phyloP scores from a whole-genome alignment of 116 monocot genomes.

The Dioscorea cayenensis region DNA sequence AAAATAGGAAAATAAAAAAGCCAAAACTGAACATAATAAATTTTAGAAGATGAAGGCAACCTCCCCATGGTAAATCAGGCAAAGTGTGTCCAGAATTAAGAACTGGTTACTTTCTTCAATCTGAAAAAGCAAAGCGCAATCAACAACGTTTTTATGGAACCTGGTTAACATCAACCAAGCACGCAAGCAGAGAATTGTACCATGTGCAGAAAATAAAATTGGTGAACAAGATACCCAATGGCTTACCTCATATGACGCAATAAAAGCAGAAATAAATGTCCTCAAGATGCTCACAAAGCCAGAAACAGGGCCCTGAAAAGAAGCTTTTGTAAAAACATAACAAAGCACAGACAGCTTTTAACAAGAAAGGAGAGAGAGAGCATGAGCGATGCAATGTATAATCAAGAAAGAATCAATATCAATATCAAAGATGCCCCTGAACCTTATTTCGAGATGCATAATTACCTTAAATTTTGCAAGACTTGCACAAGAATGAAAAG shows the following conservation, averaged over 20 bases:
- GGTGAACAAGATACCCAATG: conserved; percentile 39
- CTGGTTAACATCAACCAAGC: background rate
- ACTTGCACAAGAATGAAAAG: too few relatives aligned
- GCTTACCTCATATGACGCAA: conserved; percentile 80
- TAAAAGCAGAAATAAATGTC: conserved; percentile 87
- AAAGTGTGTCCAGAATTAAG: conserved; percentile 61
- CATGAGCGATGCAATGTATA: too few relatives aligned
- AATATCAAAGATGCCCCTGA: too few relatives aligned
- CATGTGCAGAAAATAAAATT: background rate
- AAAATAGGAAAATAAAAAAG: background rate
- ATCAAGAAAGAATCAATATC: too few relatives aligned
- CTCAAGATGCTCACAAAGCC: conserved; percentile 70
- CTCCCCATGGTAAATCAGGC: conserved; percentile 75
- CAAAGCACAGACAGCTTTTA: background rate
- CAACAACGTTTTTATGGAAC: conserved; percentile 1
- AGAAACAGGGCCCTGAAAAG: conserved; percentile 80
- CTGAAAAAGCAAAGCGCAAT: conserved; percentile 29
- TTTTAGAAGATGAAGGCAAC: conserved; percentile 25
- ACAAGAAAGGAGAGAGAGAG: too few relatives aligned
- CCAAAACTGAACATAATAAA: background rate
- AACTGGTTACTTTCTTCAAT: conserved; percentile 28
- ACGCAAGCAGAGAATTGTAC: background rate
- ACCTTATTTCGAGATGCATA: too few relatives aligned
- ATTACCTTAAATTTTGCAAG: too few relatives aligned
- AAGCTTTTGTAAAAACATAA: conserved; percentile 1